Base-by-base conservation (phyloP, 2,329 filamentous ascomycete genomes). In the Immersiporthe knoxdaviesiana region DNA sequence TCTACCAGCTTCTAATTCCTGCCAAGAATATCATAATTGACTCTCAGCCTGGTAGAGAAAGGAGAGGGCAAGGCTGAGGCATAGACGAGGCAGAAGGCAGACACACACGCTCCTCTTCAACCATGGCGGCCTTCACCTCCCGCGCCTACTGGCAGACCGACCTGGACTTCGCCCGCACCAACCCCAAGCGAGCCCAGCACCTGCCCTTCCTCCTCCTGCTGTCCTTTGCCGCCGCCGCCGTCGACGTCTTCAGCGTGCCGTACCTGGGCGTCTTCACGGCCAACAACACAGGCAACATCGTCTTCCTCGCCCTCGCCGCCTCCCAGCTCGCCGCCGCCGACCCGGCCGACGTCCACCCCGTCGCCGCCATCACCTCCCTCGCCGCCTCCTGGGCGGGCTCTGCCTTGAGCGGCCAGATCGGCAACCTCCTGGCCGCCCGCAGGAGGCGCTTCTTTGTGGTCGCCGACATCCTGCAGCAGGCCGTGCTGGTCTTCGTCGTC, bases 161-260 rank as follows among this genome's bases (percentile, higher is more conserved):
- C 41, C 56, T 66, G 12, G 65, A 66, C 32, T 66, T 66, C 56
- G 18, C 65, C 11, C 65, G 65, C 37, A 61, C 39, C 12, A 66
- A 66, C 56, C 65, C 65, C 39, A 50, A 32, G 27, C 65, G 65
- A 1, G 54, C 65, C 16, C 54, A 66, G 27, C 65, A 66, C 64
- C 61, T 71, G n/a, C 69, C 69, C 67, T 71, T 71, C 63, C 47
- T 69, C 39, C 65, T 60, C 16, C 69, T 71, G 16, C 69, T 68
- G 16, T 68, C 63, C 63, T 69, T 71, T 54, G 67, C 67, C 32
- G 69, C 69, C 47, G 69, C 63, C 21, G 65, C 65, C 41, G 41
- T 66, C 65, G 65, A 66, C 32, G 65, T 66, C 65, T 66, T 66
- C 65, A 66, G 65, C 65, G 54, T 66, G 41, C 65, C 65, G 18